These are phyloP conservation scores for Taxawa tesnikishii DNA, from an alignment of 2,329 filamentous ascomycete species.

Conservation along the genomic window DNA sequence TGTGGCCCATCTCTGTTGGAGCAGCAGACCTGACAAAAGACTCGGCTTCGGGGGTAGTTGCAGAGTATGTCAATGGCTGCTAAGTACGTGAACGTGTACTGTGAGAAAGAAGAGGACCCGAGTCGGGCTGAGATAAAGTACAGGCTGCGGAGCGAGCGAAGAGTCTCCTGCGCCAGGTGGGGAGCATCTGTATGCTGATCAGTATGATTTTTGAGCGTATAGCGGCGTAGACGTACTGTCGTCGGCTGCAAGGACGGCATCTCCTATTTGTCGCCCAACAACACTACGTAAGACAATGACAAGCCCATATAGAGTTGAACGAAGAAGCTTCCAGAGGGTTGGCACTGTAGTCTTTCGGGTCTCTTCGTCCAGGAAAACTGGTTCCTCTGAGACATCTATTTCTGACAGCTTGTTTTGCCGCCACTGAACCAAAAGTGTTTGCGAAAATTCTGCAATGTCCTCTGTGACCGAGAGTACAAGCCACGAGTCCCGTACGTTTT, in stretches of 20 bases:
- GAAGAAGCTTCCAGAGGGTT: slow-evolving; percentile 61
- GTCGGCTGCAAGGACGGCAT: slow-evolving; percentile 41
- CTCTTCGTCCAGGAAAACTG: slow-evolving; percentile 48
- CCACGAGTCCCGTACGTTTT: slow-evolving; percentile 40
- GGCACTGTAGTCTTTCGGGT: slow-evolving; percentile 56
- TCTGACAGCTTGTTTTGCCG: slow-evolving; percentile 59
- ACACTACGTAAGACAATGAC: slow-evolving; percentile 65
- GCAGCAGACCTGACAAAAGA: slow-evolving; percentile 55
- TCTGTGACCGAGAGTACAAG: slow-evolving; percentile 45
- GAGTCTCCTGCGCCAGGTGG: slow-evolving; percentile 54
- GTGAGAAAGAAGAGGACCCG: slow-evolving; percentile 63
- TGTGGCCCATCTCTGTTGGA: slow-evolving; percentile 40
- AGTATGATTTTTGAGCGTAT: not conserved
- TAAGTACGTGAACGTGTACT: slow-evolving; percentile 74
- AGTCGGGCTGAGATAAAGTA: slow-evolving; percentile 71
- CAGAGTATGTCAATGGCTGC: slow-evolving; percentile 71
- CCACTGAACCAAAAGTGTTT: slow-evolving; percentile 60
- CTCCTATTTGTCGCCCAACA: slow-evolving; percentile 51
- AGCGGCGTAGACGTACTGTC: slow-evolving; percentile 27
- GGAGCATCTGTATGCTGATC: slow-evolving; percentile 38
- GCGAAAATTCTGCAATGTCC: slow-evolving; percentile 54
- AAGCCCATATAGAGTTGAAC: slow-evolving; percentile 62
- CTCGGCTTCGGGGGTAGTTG: slow-evolving; percentile 54
- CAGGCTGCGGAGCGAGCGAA: slow-evolving; percentile 63
- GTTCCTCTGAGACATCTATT: slow-evolving; percentile 57